phyloP scores from a whole-genome alignment of 257 asterid genomes.

The Solanum ossicruentum region DNA sequence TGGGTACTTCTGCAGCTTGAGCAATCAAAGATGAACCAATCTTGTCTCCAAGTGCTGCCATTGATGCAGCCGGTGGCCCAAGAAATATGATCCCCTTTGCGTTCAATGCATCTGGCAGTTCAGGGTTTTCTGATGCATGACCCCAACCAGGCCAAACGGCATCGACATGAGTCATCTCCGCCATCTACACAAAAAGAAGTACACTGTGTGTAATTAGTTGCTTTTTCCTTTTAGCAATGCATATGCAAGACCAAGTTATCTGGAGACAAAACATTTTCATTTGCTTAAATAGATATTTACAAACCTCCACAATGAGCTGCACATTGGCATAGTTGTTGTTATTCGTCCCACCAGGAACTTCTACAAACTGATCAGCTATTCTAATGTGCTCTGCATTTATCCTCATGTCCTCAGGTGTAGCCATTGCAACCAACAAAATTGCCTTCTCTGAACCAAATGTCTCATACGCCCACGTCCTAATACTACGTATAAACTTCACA shows the following conservation, averaged over 20 bases:
- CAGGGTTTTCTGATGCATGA: slow-evolving; percentile 99
- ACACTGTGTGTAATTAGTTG: background rate
- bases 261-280: background rate
- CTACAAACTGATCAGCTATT: slow-evolving; percentile 98
- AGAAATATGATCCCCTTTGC: slow-evolving; percentile 82
- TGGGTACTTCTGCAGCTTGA: slow-evolving; percentile 97
- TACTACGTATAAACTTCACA: slow-evolving; percentile 89
- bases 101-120: slow-evolving; percentile 81
- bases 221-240: background rate
- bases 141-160: slow-evolving; percentile 99
- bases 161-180: slow-evolving; percentile 92
- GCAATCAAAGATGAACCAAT: slow-evolving; percentile 97
- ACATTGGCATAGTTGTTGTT: slow-evolving; percentile 97
- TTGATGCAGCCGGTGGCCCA: slow-evolving; percentile 85
- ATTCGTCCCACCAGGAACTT: slow-evolving; percentile 98
- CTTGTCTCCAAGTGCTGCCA: slow-evolving; percentile 98
- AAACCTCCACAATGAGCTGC: slow-evolving; percentile 94
- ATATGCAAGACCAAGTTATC: background rate
- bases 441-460: slow-evolving; percentile 98
- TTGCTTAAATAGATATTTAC: slow-evolving; percentile 4
- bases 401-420: slow-evolving; percentile 98
- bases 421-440: slow-evolving; percentile 93
- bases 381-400: slow-evolving; percentile 98
- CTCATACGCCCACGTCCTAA: slow-evolving; percentile 97
- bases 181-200: slow-evolving; percentile 47